These are phyloP conservation scores for Dillenia turbinata DNA, from an alignment of 164 flowering plant genomes.

Conservation along the genomic window DNA sequence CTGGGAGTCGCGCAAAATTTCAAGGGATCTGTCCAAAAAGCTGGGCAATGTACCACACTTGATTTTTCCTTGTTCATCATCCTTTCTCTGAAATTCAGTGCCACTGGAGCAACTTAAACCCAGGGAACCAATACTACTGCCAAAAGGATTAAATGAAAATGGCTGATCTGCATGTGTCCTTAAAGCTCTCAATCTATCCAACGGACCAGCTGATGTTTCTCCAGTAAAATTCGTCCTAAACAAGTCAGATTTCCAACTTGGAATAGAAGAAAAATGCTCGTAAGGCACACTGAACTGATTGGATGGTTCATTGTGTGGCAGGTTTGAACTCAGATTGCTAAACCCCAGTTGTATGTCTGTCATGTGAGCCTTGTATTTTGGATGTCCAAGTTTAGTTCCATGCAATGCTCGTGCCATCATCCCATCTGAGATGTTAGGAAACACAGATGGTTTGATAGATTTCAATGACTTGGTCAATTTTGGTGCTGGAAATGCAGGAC, in stretches of 20 bases:
- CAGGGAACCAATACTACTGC: constrained; percentile 35
- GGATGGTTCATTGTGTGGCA: constrained; percentile 33
- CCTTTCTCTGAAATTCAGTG: constrained; percentile 34
- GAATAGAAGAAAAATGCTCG: constrained; percentile 36
- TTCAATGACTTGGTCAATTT: constrained; percentile 30
- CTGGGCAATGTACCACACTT: constrained; percentile 47
- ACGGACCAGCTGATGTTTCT: constrained; percentile 39
- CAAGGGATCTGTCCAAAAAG: constrained; percentile 41
- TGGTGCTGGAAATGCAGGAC: constrained; percentile 23
- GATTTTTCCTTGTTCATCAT: constrained; percentile 28
- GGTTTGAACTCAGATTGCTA: constrained; percentile 36
- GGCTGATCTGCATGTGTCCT: constrained; percentile 39
- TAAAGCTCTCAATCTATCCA: constrained; percentile 39
- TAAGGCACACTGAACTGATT: constrained; percentile 29
- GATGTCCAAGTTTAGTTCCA: constrained; percentile 49
- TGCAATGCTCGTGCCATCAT: constrained; percentile 84
- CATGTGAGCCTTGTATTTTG: constrained; percentile 50
- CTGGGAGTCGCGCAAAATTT: constrained; percentile 26
- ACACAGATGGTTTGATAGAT: constrained; percentile 33
- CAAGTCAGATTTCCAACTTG: constrained; percentile 46
- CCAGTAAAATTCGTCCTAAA: constrained; percentile 31
- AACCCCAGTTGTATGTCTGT: constrained; percentile 88
- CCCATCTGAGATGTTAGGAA: constrained; percentile 72
- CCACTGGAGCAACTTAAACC: constrained; percentile 34
- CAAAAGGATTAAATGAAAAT: constrained; percentile 42